phyloP scores from a whole-genome alignment of 768 basidiomycete genomes.

The Kwoniella dejecticola region DNA sequence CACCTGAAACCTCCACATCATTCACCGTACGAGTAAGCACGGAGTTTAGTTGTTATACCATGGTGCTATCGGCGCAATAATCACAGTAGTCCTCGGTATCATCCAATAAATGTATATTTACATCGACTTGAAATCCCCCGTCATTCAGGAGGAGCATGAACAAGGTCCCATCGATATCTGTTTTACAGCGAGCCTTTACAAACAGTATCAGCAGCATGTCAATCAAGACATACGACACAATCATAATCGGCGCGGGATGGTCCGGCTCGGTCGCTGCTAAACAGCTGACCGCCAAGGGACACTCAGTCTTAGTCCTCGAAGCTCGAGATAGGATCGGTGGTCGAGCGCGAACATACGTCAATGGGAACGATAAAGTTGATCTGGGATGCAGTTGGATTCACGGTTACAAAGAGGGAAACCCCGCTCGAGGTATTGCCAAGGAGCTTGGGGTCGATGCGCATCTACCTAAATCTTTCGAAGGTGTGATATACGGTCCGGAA shows the following conservation, averaged over 20 bases:
- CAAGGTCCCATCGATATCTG: too few species aligned
- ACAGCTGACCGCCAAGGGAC: constrained; percentile 37
- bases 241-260: constrained; percentile 54
- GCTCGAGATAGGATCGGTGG: constrained; percentile 51
- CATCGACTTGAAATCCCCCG: too few species aligned
- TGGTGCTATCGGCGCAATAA: too few species aligned
- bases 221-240: constrained; percentile 39
- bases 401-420: constrained; percentile 53
- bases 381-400: constrained; percentile 55
- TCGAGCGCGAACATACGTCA: constrained; percentile 43
- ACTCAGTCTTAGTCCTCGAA: constrained; percentile 50
- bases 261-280: constrained; percentile 45
- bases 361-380: constrained; percentile 45
- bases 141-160: too few species aligned
- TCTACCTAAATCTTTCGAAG: constrained; percentile 44
- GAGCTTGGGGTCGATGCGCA: constrained; percentile 44
- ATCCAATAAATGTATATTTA: too few species aligned
- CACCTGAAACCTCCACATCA: too few species aligned
- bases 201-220: constrained; percentile 3
- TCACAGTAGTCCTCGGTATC: too few species aligned
- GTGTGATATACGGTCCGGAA: constrained; percentile 44
- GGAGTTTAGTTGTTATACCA: too few species aligned
- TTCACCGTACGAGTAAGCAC: too few species aligned
- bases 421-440: constrained; percentile 43
- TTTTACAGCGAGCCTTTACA: too few species aligned